Evolutionary conservation across 306 rosid species (phyloP).

Genomic region (Glycine latifolia): DNA sequence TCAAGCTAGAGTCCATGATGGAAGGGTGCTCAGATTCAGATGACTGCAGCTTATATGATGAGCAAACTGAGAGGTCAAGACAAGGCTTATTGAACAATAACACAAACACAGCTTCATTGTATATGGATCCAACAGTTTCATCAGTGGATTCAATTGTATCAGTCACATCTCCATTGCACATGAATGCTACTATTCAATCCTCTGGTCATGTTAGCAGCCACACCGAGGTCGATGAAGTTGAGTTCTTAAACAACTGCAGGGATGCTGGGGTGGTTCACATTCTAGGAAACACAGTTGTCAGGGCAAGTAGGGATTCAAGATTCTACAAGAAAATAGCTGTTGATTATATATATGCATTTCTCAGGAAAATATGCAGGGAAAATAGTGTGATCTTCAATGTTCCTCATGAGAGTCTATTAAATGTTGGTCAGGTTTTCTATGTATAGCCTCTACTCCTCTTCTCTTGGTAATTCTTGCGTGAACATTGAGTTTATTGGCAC

Average conservation of each 20-base stretch:
- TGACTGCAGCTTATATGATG: constrained; percentile 63
- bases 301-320: constrained; percentile 75
- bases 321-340: constrained; percentile 78
- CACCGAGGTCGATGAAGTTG: constrained; percentile 75
- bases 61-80: constrained; percentile 55
- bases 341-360: constrained; percentile 88
- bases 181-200: constrained; percentile 50
- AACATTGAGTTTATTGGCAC: not conserved
- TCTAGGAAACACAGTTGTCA: constrained; percentile 81
- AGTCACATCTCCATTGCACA: constrained; percentile 55
- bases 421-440: constrained; percentile 90
- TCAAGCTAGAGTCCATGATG: constrained; percentile 85
- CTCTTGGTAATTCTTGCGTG: not conserved
- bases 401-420: constrained; percentile 93
- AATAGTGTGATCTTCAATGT: constrained; percentile 91
- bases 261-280: constrained; percentile 97
- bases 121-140: constrained; percentile 57
- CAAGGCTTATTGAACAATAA: constrained; percentile 51
- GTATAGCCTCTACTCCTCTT: constrained; percentile 51
- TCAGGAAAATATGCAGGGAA: constrained; percentile 91
- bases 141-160: constrained; percentile 73
- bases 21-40: constrained; percentile 93
- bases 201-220: constrained; percentile 59
- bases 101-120: constrained; percentile 51
- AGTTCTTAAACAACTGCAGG: constrained; percentile 70